These are phyloP conservation scores for Termitomyces sp. DNA, from an alignment of 768 basidiomycete species.

Conservation along the genomic window DNA sequence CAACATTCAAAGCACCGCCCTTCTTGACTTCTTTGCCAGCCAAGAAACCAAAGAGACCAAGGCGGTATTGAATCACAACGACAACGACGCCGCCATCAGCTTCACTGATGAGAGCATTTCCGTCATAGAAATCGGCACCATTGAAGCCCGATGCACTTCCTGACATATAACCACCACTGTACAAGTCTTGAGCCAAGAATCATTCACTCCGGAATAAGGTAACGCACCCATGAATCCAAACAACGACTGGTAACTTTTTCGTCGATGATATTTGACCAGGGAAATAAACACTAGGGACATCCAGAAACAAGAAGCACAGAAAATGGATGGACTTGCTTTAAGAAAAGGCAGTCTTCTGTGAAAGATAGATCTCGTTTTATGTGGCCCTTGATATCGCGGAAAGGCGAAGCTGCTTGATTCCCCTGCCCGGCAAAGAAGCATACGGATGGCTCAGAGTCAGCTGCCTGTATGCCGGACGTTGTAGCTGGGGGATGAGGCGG, in stretches of 20 bases:
- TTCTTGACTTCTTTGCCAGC: conserved; percentile 36
- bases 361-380: conserved; percentile 6
- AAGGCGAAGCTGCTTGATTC: conserved; percentile 23
- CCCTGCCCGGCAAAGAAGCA: conserved; percentile 29
- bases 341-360: conserved; percentile 36
- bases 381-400: conserved; percentile 13
- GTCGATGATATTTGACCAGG: conserved; percentile 24
- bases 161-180: conserved; percentile 27
- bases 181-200: background rate
- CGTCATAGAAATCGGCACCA: conserved; percentile 18
- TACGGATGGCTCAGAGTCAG: conserved; percentile 25
- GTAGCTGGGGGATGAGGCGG: conserved; percentile 27
- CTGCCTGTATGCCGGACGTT: conserved; percentile 23
- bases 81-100: conserved; percentile 28
- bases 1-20: conserved; percentile 40
- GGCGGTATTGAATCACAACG: conserved; percentile 37
- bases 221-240: conserved; percentile 38
- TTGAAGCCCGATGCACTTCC: conserved; percentile 23
- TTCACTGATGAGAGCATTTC: conserved; percentile 28
- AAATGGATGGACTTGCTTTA: conserved; percentile 22
- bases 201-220: conserved; percentile 1
- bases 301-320: background rate
- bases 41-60: conserved; percentile 43
- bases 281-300: conserved; percentile 25
- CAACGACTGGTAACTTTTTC: conserved; percentile 30